Evolutionary conservation across 331 rosid species (phyloP).

Genomic region (Arachis monticola): DNA sequence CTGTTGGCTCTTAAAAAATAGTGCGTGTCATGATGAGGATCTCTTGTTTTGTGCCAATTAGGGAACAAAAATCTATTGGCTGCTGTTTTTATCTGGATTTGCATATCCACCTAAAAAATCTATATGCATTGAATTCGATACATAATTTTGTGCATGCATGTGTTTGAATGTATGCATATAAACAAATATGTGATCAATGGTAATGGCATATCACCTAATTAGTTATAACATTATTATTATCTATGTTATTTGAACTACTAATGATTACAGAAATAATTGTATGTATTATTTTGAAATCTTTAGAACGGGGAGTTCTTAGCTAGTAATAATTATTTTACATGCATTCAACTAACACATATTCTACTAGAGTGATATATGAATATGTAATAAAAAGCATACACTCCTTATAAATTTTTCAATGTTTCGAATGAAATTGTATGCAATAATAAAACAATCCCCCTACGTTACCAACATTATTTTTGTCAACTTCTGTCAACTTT

Average conservation of each 20-base stretch:
- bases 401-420: too few species aligned
- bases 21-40: conserved; percentile 36
- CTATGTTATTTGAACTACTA: not conserved
- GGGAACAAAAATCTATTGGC: conserved; percentile 50
- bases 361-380: too few species aligned
- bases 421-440: too few species aligned
- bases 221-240: not conserved
- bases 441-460: too few species aligned
- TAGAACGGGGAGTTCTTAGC: not conserved
- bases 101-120: not conserved
- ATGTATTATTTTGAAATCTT: not conserved
- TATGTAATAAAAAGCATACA: too few species aligned
- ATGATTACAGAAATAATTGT: not conserved
- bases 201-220: not conserved
- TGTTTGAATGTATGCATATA: not conserved
- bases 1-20: conserved; percentile 42
- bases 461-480: too few species aligned
- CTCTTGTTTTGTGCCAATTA: conserved; percentile 31
- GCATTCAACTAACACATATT: not conserved
- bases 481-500: too few species aligned
- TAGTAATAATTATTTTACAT: not conserved
- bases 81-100: conserved; percentile 35
- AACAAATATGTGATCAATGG: conserved; percentile 15
- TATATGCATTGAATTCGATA: conserved; percentile 15
- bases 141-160: conserved; percentile 7